Evolutionary conservation across 2,329 filamentous ascomycete genomes (phyloP), one percentile per base, ranked within the genome.

Genomic region (Venturia nashicola): DNA sequence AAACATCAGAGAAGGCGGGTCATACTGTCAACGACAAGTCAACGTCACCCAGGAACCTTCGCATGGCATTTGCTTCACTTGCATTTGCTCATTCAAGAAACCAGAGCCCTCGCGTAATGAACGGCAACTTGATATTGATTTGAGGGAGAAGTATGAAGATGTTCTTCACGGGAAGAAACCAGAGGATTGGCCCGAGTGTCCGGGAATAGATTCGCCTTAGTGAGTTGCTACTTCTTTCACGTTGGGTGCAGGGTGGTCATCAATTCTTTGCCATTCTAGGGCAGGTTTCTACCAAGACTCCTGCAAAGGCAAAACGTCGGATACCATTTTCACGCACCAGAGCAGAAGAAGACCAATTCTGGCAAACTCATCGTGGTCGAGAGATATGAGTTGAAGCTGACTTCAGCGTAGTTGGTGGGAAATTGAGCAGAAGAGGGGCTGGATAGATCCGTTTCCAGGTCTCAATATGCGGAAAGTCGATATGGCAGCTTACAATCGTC

Each of bases 381-480:
- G 36, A 39, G 1, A 39, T 8, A 39, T 5, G 36, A 39, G 11
- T 39, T 11, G 12, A 11, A 68, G 67, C 14, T 65, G 64, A 40
- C 71, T 70, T 46, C 66, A 18, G 46, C 4, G 16, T n/a, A 63
- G 61, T 34, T 63, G 43, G 57, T 65, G 63, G 63, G 48, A 51
- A 27, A 36, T 59, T 12, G 63, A 61, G 43, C 18, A 57, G 12
- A 27, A 51, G 46, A 27, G 57, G 34, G 63, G 63, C 8, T 64
- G 42, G 36, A 44, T 61, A 23, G 63, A 65, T 43, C 57, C 57
- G 1, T 76, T 78, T 57, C 75, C 73, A 0, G 77, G 77, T 1
- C 67, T 84, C 7, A 77, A 82, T 51, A 74, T 78, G 20, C 75
- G 77, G 18, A 84, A 82, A 68, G 78, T 78, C 23, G 77, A 83